Evolutionary conservation across 805 yeast genomes (phyloP), one percentile per base, ranked within the genome.

Genomic region (Millerozyma miso): DNA sequence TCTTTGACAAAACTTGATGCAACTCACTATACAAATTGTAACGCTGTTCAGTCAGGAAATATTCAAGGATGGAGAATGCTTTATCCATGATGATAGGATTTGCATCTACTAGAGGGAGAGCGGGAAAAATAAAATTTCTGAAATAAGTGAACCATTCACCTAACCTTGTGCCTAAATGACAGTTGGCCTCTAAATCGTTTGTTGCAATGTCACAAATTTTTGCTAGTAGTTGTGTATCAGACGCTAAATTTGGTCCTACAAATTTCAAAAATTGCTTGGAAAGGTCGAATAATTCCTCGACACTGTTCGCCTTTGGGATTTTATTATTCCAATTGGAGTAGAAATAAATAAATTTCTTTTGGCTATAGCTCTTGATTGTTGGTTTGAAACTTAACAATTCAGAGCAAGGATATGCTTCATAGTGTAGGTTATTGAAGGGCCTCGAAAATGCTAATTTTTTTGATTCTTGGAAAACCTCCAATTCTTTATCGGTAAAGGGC

Each of bases 1-100:
- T 78, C 52, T 84, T 84, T 3, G 82, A 69, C 3, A 79, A 59
- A 3, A 75, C 79, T 31, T 73, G 75, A 40, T 76, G 71, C 57
- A 88, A 73, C 51, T 89, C 96, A 32, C 95, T 93, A 58, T 90
- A 90, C 15, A 91, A 60, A 44, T 83, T 80, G 60, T 77, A 90
- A 38, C 97, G 72, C 43, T 72, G 73, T 40, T 84, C 85, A 31
- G 79, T 55, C 2, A 88, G 67, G 54, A 74, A 88, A 29, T 59
- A 51, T 6, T 69, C 58, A 46, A 91, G 55, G 0, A 88, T 53
- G 5, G 65, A 59, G 53, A 65, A 88, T 0, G 87, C 76, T 47
- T 79, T 83, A 46, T 80, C 78, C 7, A 83, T 72, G 0, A 79
- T 75, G 4, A 80, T 68, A 10, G 87, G 76, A 51, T 83, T 82